Conservation (phyloP, 768 basidiomycete genomes). For the Gelatoporia subvermispora region DNA sequence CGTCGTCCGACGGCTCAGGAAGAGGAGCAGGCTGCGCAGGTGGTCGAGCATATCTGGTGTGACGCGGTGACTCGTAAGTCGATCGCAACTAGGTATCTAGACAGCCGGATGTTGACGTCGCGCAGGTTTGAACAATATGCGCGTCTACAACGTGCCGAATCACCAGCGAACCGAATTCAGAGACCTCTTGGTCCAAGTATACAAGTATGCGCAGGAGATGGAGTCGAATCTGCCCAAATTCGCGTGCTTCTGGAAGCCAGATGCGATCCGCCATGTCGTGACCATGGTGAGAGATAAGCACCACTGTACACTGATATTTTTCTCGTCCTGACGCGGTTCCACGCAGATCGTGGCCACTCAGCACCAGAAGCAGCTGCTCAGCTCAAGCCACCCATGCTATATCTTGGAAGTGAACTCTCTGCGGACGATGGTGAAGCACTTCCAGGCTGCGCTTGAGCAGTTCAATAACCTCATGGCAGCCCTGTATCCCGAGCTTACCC, state of each 20-base stretch:
- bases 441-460: constrained; percentile 36
- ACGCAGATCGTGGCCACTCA: constrained; percentile 22
- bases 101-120: background rate
- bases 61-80: background rate
- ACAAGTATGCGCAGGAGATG: constrained; percentile 40
- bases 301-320: background rate
- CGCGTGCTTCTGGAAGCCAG: constrained; percentile 43
- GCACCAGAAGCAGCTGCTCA: constrained; percentile 33
- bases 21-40: constrained; percentile 4
- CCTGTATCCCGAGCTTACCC: constrained; percentile 2
- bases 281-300: constrained; percentile 47
- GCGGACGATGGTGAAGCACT: constrained; percentile 36
- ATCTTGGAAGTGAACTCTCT: constrained; percentile 26
- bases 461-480: constrained; percentile 23
- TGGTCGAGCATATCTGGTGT: constrained; percentile 6
- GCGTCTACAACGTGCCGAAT: constrained; percentile 37
- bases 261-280: constrained; percentile 43
- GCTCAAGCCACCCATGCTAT: constrained; percentile 23
- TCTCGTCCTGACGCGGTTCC: background rate
- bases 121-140: constrained; percentile 22
- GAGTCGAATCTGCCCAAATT: constrained; percentile 48
- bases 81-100: too few species aligned
- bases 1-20: constrained; percentile 4
- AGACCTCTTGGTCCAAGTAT: constrained; percentile 42
- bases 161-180: constrained; percentile 54